Base-by-base conservation (phyloP, 768 basidiomycete genomes). In the Calocera viscosa region DNA sequence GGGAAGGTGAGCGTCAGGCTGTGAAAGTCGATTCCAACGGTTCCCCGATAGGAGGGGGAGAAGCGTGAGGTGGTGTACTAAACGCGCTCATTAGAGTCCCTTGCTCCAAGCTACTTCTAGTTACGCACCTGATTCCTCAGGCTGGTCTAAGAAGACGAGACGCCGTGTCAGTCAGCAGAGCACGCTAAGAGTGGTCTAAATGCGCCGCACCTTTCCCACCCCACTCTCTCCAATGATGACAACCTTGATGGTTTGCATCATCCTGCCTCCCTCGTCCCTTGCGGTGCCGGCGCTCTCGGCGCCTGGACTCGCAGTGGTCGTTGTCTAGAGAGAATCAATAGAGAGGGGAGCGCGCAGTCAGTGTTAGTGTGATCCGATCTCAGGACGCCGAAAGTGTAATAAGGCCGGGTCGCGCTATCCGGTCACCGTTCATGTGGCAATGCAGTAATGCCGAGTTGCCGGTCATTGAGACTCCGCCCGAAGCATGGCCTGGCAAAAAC, bases 21-120 rank as follows among this genome's bases (percentile, higher is more conserved):
- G 64, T 91, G 89, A 67, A 93, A 94, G 76, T 94, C 91, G n/a
- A 88, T 86, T 22, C 91, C 91, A 43, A 94, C 92, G 1, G 91
- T 94, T 0, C 91, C 87, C 63, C 89, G 80, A 75, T 93, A 93
- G 11, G 85, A 84, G 1, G 82, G 83, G 2, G 87, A 85, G 75
- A 92, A 93, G 14, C 82, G 82, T 30, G 86, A 84, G 11, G 87
- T 85, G 70, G 91, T 85, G 73, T 88, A 93, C 85, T 91, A 22
- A 24, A 30, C 64, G 17, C 60, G 63, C 39, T 28, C 33, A 30
- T 38, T 32, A 33, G 66, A 30, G 16, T 7, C 17, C 8, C 26
- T 2, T 0, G 17, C 14, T 60, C 5, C 24, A 8, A 17, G 16
- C 17, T 33, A 19, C 60, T 32, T 39, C 22, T 28, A 19, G 7